phyloP scores from a whole-genome alignment of 352 stramenopile species.

The Globisporangium canariense region DNA sequence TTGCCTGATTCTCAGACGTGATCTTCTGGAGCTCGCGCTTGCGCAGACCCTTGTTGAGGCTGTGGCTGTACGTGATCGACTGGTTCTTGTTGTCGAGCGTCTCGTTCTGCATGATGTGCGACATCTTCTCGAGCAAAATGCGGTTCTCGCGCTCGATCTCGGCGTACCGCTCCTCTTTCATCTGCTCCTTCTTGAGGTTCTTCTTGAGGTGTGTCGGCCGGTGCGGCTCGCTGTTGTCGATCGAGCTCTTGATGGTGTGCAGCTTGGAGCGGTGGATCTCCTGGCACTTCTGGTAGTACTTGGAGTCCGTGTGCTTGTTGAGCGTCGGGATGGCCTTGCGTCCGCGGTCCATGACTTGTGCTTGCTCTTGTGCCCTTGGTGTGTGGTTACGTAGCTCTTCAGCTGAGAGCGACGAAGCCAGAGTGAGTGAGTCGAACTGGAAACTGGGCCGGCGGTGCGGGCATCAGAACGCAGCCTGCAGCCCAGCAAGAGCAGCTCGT shows the following conservation, averaged over 20 bases:
- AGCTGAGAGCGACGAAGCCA: slow-evolving; percentile 6
- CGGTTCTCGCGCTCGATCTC: slow-evolving; percentile 97
- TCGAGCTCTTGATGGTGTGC: slow-evolving; percentile 90
- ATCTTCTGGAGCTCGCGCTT: slow-evolving; percentile 88
- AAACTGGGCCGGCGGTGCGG: neutral
- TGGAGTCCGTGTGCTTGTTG: slow-evolving; percentile 85
- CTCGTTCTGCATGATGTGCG: slow-evolving; percentile 91
- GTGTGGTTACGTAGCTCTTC: neutral
- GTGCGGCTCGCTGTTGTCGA: slow-evolving; percentile 93
- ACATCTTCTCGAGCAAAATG: slow-evolving; percentile 97
- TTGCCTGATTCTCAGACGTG: slow-evolving; percentile 83
- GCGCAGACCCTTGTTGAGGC: slow-evolving; percentile 77
- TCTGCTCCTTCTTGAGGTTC: slow-evolving; percentile 96
- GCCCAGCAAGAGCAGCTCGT: neutral
- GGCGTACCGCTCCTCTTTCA: slow-evolving; percentile 94
- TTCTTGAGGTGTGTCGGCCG: slow-evolving; percentile 90
- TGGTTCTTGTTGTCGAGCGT: slow-evolving; percentile 87
- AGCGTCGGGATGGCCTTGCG: slow-evolving; percentile 84
- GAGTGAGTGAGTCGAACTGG: slow-evolving; percentile 1
- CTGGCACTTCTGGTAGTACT: slow-evolving; percentile 86
- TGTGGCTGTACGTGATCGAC: slow-evolving; percentile 68
- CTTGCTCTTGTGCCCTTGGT: too few relatives aligned
- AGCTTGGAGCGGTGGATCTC: slow-evolving; percentile 82
- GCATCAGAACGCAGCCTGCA: neutral
- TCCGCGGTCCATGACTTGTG: slow-evolving; percentile 66